Conservation (phyloP, 208 protist genomes). For the Entamoeba invadens region DNA sequence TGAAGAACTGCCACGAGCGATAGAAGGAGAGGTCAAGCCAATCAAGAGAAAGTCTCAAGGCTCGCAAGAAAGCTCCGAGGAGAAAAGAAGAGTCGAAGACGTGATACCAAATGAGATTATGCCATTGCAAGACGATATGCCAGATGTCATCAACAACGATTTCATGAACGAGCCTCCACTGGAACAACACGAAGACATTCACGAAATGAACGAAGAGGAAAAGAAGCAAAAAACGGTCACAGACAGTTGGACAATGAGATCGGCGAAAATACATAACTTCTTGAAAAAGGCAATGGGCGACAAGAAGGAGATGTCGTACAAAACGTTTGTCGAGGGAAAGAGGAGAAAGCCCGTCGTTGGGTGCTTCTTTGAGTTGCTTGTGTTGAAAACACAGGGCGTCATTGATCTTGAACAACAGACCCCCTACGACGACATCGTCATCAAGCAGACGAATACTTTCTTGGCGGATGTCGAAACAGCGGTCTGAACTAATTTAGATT, state of each 20-base stretch:
- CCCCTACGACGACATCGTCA: conserved; percentile 35
- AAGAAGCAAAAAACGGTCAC: conserved; percentile 24
- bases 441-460: conserved; percentile 29
- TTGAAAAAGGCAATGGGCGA: not conserved
- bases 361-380: conserved; percentile 44
- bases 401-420: conserved; percentile 38
- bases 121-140: not conserved
- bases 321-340: conserved; percentile 12
- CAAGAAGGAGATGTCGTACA: not conserved
- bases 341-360: conserved; percentile 25
- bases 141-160: conserved; percentile 6
- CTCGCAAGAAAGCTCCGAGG: not conserved
- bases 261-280: conserved; percentile 1
- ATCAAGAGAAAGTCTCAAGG: not conserved
- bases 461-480: not conserved
- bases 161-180: conserved; percentile 14
- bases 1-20: not conserved
- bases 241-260: conserved; percentile 12
- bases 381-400: conserved; percentile 38
- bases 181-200: no score
- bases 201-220: conserved; percentile 24
- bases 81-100: not conserved
- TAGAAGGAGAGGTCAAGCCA: no score
- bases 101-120: not conserved
- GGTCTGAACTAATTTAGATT: not conserved